These are phyloP conservation scores for Wilhelminamyces savonicus DNA, from an alignment of 805 yeast genomes.

Conservation along the genomic window DNA sequence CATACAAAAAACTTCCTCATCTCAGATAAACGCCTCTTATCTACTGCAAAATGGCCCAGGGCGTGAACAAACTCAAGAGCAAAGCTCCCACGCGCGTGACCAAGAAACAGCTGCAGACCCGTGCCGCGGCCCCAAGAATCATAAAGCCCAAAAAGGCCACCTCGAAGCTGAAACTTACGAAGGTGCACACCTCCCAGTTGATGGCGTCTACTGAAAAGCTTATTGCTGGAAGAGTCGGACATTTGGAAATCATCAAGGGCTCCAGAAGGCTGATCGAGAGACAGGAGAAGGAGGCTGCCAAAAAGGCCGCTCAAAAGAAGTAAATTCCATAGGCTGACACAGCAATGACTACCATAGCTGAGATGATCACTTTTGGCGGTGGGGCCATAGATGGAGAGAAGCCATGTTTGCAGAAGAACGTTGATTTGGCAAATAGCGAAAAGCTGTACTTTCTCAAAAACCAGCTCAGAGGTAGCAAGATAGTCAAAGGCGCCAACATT, in stretches of 20 bases:
- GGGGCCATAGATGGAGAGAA: not conserved
- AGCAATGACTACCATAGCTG: slow-evolving; percentile 4
- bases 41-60: slow-evolving; percentile 61
- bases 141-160: slow-evolving; percentile 62
- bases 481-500: no score
- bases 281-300: slow-evolving; percentile 35
- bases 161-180: slow-evolving; percentile 44
- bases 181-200: slow-evolving; percentile 50
- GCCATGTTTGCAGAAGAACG: no score
- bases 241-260: slow-evolving; percentile 85
- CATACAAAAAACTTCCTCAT: no score
- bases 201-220: slow-evolving; percentile 71
- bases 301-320: slow-evolving; percentile 13
- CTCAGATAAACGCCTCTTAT: no score
- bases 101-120: slow-evolving; percentile 58
- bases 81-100: slow-evolving; percentile 51
- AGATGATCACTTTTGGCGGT: slow-evolving; percentile 1
- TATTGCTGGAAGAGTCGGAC: slow-evolving; percentile 88
- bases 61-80: slow-evolving; percentile 52
- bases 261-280: slow-evolving; percentile 79
- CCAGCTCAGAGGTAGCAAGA: no score
- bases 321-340: no score
- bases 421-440: no score
- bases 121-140: slow-evolving; percentile 67
- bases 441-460: no score